phyloP scores from a whole-genome alignment of 75 land plant genomes.

The Sequoiadendron giganteum region DNA sequence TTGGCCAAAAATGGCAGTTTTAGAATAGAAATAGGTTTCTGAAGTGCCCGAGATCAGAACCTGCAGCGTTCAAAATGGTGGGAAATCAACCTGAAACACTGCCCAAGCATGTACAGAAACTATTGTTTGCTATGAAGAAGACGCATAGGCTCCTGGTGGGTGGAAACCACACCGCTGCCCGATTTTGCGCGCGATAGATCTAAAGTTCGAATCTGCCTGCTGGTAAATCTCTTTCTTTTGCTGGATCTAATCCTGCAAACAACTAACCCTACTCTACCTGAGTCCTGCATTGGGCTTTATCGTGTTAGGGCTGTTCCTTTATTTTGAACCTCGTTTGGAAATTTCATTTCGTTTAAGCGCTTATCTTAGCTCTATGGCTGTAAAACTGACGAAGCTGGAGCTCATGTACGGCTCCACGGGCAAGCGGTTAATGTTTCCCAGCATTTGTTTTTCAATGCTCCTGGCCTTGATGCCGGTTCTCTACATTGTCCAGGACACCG shows the following conservation, averaged over 20 bases:
- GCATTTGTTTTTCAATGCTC: not conserved
- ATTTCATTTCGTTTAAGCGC: not conserved
- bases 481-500: not conserved
- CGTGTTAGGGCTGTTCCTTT: not conserved
- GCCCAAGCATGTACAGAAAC: not conserved
- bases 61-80: not conserved
- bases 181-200: slow-evolving; percentile 28
- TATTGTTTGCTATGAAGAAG: not conserved
- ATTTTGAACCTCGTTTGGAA: not conserved
- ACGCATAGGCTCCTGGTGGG: slow-evolving; percentile 19
- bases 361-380: not conserved
- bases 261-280: not conserved
- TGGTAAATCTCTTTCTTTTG: not conserved
- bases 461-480: not conserved
- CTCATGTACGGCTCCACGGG: not conserved
- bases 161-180: slow-evolving; percentile 29
- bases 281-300: not conserved
- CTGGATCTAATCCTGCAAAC: slow-evolving; percentile 1
- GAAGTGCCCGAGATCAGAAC: not conserved
- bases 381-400: slow-evolving; percentile 2
- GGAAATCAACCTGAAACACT: not conserved
- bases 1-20: not conserved
- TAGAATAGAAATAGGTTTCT: not conserved
- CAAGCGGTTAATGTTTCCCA: not conserved
- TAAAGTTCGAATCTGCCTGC: not conserved